Evolutionary conservation across 1,284 basidiomycete genomes (phyloP).

Genomic region (Neonothopanus nambi): DNA sequence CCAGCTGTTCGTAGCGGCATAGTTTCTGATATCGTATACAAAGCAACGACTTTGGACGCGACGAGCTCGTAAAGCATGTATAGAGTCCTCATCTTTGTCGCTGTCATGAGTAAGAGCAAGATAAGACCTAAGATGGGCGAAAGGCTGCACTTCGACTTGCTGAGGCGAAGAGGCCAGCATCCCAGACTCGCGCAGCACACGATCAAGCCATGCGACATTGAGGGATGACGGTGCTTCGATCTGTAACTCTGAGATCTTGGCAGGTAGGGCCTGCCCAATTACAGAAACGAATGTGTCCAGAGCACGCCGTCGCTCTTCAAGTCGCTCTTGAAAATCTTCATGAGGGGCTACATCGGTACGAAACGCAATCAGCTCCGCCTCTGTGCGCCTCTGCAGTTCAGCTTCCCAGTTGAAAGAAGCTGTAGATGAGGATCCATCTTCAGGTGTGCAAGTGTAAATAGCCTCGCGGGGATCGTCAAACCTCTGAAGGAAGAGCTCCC

Average conservation of each 20-base stretch:
- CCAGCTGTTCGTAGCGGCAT: constrained; percentile 48
- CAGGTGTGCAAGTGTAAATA: constrained; percentile 15
- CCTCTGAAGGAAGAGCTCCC: constrained; percentile 54
- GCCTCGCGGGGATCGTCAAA: constrained; percentile 61
- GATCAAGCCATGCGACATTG: constrained; percentile 42
- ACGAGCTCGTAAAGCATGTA: constrained; percentile 30
- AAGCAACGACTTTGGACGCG: constrained; percentile 52
- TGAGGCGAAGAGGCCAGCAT: constrained; percentile 31
- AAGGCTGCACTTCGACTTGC: constrained; percentile 26
- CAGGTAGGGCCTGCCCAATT: constrained; percentile 40
- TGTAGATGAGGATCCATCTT: constrained; percentile 1
- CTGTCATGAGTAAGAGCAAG: constrained; percentile 17
- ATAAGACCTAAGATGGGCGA: constrained; percentile 20
- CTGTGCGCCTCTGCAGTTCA: constrained; percentile 40
- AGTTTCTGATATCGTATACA: constrained; percentile 67
- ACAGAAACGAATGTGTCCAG: constrained; percentile 45
- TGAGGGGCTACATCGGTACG: neutral
- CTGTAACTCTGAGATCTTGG: constrained; percentile 15
- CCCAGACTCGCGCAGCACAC: constrained; percentile 34
- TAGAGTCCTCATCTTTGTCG: constrained; percentile 23
- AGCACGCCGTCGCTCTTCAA: constrained; percentile 34
- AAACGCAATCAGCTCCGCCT: constrained; percentile 35
- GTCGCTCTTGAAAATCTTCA: constrained; percentile 18
- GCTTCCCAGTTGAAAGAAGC: constrained; percentile 36
- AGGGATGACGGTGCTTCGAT: constrained; percentile 29